Evolutionary conservation across 345 rosid species (phyloP).

Genomic region (Toxicodendron radicans): DNA sequence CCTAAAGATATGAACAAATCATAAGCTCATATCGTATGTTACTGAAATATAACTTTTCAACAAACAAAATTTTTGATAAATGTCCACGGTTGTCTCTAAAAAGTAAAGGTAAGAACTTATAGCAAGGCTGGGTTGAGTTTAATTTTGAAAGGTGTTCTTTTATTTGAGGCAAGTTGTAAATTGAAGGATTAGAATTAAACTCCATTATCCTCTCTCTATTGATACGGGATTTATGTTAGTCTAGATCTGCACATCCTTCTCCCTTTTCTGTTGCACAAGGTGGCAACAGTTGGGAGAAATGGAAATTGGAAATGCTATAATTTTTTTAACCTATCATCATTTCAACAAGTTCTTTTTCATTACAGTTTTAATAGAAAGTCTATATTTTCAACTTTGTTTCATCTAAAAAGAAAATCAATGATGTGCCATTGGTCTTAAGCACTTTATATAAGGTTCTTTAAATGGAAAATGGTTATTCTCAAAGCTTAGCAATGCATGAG

Average conservation of each 20-base stretch:
- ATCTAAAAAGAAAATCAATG: too few relatives aligned
- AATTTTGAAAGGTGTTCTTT: not conserved
- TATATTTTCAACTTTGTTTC: too few relatives aligned
- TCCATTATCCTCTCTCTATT: too few relatives aligned
- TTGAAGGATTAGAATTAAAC: not conserved
- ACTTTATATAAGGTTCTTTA: not conserved
- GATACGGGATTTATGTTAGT: too few relatives aligned
- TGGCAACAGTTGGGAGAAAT: too few relatives aligned
- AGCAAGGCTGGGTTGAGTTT: not conserved
- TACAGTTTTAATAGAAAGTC: too few relatives aligned
- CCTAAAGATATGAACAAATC: not conserved
- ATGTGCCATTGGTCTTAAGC: too few relatives aligned
- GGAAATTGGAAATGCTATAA: too few relatives aligned
- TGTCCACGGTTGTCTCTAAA: not conserved
- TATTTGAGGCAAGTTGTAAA: not conserved
- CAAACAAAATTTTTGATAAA: not conserved
- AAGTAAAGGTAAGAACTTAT: not conserved
- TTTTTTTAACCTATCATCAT: too few relatives aligned
- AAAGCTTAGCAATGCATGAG: constrained; percentile 2
- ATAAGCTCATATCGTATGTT: not conserved
- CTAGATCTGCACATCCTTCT: too few relatives aligned
- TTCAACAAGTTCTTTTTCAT: too few relatives aligned
- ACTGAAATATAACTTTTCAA: not conserved
- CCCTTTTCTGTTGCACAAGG: too few relatives aligned
- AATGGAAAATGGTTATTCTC: not conserved